Evolutionary conservation across 225 moss, liverwort and hornwort species (phyloP).

Genomic region (Takakia lepidozioides): DNA sequence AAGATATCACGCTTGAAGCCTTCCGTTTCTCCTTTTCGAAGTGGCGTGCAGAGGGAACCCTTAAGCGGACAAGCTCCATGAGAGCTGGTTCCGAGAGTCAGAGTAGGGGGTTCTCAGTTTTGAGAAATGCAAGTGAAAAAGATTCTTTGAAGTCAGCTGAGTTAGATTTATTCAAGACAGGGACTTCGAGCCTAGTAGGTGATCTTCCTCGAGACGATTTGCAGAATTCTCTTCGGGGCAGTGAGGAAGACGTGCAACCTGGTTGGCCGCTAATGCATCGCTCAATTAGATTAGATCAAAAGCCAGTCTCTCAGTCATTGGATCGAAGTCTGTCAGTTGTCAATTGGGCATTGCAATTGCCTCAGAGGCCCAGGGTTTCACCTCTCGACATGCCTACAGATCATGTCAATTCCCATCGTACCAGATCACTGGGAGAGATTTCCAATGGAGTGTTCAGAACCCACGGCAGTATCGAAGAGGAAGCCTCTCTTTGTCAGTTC

Average conservation of each 20-base stretch:
- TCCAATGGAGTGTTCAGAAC: neutral
- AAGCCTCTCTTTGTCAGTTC: neutral
- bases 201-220: neutral
- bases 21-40: constrained; percentile 42
- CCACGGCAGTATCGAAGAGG: neutral
- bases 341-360: constrained; percentile 42
- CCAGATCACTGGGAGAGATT: neutral
- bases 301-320: constrained; percentile 4
- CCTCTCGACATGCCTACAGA: neutral
- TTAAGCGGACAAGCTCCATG: constrained; percentile 4
- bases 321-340: constrained; percentile 38
- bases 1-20: constrained; percentile 37
- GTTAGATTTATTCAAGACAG: neutral
- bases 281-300: constrained; percentile 23
- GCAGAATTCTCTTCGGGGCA: neutral
- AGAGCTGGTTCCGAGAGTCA: constrained; percentile 7
- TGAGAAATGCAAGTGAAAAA: constrained; percentile 6
- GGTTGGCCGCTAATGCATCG: constrained; percentile 52
- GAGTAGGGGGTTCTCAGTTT: constrained; percentile 36
- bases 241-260: constrained; percentile 21
- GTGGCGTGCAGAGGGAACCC: constrained; percentile 25
- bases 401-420: neutral
- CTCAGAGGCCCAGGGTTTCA: too few species aligned
- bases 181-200: too few species aligned
- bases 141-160: neutral